These are phyloP conservation scores for Lupinus albus DNA, from an alignment of 306 rosid species.

Conservation along the genomic window DNA sequence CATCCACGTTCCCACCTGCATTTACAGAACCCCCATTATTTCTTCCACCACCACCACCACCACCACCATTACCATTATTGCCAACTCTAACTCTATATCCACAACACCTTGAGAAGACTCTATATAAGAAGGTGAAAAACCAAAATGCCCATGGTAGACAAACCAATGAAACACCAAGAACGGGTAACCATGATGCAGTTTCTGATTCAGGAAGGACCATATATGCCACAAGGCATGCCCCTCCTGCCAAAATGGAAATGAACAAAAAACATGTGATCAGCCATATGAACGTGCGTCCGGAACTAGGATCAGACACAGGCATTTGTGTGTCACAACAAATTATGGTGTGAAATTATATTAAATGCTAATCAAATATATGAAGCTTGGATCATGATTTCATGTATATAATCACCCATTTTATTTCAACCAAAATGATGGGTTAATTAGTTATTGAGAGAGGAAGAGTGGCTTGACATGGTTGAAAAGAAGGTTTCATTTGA, in stretches of 20 bases:
- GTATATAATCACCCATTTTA: conserved; percentile 50
- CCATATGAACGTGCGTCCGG: conserved; percentile 70
- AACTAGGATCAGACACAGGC: conserved; percentile 54
- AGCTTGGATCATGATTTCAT: conserved; percentile 27
- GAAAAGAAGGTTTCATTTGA: conserved; percentile 26
- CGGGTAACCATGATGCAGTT: conserved; percentile 55
- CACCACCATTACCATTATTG: not conserved
- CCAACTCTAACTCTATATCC: conserved; percentile 45
- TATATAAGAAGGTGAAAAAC: conserved; percentile 64
- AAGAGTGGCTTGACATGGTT: conserved; percentile 28
- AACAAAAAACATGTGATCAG: conserved; percentile 49
- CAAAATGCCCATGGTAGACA: conserved; percentile 90
- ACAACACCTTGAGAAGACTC: conserved; percentile 55
- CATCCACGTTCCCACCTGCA: conserved; percentile 11
- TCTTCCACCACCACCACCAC: conserved; percentile 8
- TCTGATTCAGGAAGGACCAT: conserved; percentile 53
- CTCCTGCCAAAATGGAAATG: conserved; percentile 55
- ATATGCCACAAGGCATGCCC: conserved; percentile 62
- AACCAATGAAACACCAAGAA: conserved; percentile 60
- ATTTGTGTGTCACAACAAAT: conserved; percentile 43
- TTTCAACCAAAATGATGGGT: conserved; percentile 13
- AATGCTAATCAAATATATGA: conserved; percentile 29
- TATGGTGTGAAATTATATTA: conserved; percentile 1
- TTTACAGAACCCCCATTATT: conserved; percentile 14
- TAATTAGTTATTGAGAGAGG: conserved; percentile 13